These are phyloP conservation scores for Chrysosphaeria jannelii DNA, from an alignment of 2,329 filamentous ascomycete species.

Conservation along the genomic window DNA sequence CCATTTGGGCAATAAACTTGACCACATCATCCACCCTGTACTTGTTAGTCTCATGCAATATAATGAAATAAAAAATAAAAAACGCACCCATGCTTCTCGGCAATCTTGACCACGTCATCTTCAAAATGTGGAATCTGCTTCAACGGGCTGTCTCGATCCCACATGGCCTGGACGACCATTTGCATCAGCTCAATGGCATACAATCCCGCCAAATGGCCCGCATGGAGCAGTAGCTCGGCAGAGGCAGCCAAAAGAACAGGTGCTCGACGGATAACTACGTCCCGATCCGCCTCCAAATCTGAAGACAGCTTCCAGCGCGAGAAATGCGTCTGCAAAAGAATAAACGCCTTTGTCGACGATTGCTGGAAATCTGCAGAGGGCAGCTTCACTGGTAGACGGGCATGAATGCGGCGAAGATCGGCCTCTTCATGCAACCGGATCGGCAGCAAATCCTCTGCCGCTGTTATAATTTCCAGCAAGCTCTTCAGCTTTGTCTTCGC, in stretches of 20 bases:
- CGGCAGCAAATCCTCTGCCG: constrained; percentile 83
- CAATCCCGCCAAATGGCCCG: constrained; percentile 91
- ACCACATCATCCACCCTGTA: constrained; percentile 68
- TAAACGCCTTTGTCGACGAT: constrained; percentile 95
- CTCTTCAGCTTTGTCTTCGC: constrained; percentile 84
- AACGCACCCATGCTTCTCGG: constrained; percentile 40
- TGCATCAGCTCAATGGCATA: constrained; percentile 98
- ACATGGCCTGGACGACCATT: constrained; percentile 97
- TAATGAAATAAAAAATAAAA: background rate
- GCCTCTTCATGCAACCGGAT: constrained; percentile 77
- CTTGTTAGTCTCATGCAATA: constrained; percentile 8
- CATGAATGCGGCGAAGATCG: constrained; percentile 73
- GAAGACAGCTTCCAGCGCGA: constrained; percentile 89
- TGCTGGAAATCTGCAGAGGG: constrained; percentile 41
- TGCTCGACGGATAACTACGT: constrained; percentile 57
- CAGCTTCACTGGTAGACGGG: constrained; percentile 88
- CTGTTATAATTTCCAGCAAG: constrained; percentile 86
- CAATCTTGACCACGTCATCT: constrained; percentile 52
- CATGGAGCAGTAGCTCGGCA: constrained; percentile 83
- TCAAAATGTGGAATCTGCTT: constrained; percentile 96
- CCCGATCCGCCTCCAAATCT: constrained; percentile 86
- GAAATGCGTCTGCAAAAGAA: constrained; percentile 92
- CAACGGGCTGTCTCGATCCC: constrained; percentile 86
- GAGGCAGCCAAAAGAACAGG: constrained; percentile 69
- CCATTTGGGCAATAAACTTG: constrained; percentile 98